Conservation (phyloP, 2,329 filamentous ascomycete species). For the Neofusicoccum cordaticola region DNA sequence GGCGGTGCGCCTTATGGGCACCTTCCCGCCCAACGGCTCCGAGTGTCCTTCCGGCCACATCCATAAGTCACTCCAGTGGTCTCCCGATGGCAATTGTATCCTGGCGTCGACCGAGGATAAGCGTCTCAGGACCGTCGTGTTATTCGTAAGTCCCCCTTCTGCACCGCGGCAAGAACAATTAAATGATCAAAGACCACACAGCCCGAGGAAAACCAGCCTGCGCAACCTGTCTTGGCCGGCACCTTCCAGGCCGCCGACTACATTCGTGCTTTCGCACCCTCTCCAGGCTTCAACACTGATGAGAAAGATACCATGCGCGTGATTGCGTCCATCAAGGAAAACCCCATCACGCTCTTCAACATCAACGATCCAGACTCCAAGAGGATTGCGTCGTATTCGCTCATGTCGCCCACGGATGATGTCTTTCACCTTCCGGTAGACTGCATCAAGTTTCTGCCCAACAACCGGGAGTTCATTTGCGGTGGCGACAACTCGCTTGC, state of each 20-base stretch:
- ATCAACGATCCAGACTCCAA: constrained; percentile 42
- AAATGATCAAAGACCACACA: constrained; percentile 2
- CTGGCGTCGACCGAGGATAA: constrained; percentile 54
- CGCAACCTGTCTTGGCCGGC: constrained; percentile 35
- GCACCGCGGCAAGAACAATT: background rate
- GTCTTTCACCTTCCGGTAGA: background rate
- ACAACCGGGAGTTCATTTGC: constrained; percentile 54
- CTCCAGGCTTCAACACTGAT: constrained; percentile 54
- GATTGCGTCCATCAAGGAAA: constrained; percentile 52
- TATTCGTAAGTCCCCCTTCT: background rate
- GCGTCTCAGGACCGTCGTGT: constrained; percentile 37
- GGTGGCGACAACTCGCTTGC: constrained; percentile 55
- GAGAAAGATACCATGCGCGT: constrained; percentile 50
- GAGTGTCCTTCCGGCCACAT: background rate
- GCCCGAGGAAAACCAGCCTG: constrained; percentile 47
- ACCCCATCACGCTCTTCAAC: constrained; percentile 51
- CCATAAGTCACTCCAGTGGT: constrained; percentile 31
- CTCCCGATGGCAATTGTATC: constrained; percentile 57
- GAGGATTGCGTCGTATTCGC: constrained; percentile 51
- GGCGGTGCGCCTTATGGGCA: background rate
- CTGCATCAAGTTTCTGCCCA: constrained; percentile 48
- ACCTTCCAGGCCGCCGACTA: constrained; percentile 44
- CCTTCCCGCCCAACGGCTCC: no score
- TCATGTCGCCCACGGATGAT: constrained; percentile 40
- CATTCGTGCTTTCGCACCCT: constrained; percentile 53